Percentiles rank a stretch among this genome's conserved stretches.
phyloP scores from a whole-genome alignment of 208 protist species.

The Trypanosoma caninum region DNA sequence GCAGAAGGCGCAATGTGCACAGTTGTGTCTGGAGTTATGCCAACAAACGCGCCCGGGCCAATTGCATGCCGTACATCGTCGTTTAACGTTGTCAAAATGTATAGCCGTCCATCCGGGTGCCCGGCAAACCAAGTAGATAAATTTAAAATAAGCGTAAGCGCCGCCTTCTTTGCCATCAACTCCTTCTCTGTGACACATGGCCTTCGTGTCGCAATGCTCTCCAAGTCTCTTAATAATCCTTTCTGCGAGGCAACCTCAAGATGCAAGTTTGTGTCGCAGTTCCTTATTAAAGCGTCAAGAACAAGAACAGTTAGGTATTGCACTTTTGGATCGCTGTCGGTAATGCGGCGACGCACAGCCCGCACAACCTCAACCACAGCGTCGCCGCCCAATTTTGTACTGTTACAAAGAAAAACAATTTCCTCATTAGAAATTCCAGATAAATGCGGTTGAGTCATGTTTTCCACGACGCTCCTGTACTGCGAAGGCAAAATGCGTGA shows the following conservation, averaged over 20 bases:
- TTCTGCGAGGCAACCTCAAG: conserved; percentile 67
- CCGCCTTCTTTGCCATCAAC: conserved; percentile 51
- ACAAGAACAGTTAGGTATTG: conserved; percentile 66
- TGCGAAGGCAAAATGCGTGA: conserved; percentile 62
- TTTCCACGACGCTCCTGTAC: conserved; percentile 81
- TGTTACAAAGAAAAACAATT: conserved; percentile 72
- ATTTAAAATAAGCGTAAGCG: conserved; percentile 72
- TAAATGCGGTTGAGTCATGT: conserved; percentile 66
- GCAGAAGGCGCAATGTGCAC: conserved; percentile 21
- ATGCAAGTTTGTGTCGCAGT: conserved; percentile 54
- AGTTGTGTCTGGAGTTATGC: conserved; percentile 50
- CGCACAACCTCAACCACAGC: conserved; percentile 63
- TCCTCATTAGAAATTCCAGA: conserved; percentile 49
- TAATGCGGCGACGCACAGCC: conserved; percentile 70
- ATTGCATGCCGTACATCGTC: conserved; percentile 53
- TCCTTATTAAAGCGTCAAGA: conserved; percentile 66
- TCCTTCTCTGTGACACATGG: conserved; percentile 45
- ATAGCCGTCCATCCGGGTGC: conserved; percentile 53
- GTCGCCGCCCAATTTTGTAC: conserved; percentile 52
- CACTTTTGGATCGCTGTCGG: conserved; percentile 56
- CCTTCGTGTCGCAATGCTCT: conserved; percentile 48
- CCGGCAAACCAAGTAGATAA: conserved; percentile 81
- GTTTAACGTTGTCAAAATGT: conserved; percentile 62
- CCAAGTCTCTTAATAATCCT: conserved; percentile 73
- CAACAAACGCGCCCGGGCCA: conserved; percentile 73